These are phyloP conservation scores for Blastobotrys indianensis DNA, from an alignment of 1,139 yeast genomes.

Conservation along the genomic window DNA sequence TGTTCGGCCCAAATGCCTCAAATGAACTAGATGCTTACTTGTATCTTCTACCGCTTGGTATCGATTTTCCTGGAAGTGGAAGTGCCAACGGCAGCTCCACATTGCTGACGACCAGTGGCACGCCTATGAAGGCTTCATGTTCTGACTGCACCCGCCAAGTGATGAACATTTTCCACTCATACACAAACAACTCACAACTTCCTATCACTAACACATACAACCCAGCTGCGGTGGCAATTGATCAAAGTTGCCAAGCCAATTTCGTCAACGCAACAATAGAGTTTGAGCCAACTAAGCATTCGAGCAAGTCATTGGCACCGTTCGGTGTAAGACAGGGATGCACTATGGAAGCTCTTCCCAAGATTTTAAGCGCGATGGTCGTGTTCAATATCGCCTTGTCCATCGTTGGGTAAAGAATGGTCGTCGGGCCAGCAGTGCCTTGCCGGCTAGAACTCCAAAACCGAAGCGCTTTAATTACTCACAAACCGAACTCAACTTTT, in stretches of 20 bases:
- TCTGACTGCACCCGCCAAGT: slow-evolving; percentile 24
- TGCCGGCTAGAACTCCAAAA: slow-evolving; percentile 17
- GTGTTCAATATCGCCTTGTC: background rate
- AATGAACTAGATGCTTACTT: slow-evolving; percentile 27
- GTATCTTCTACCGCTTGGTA: slow-evolving; percentile 31
- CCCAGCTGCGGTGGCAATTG: slow-evolving; percentile 25
- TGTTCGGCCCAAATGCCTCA: slow-evolving; percentile 21
- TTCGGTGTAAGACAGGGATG: background rate
- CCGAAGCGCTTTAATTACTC: no score
- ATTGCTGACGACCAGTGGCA: background rate
- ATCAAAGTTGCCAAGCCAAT: slow-evolving; percentile 19
- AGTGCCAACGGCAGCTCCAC: slow-evolving; percentile 4
- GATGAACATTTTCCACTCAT: slow-evolving; percentile 25
- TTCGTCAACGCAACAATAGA: slow-evolving; percentile 15
- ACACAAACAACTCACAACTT: slow-evolving; percentile 22
- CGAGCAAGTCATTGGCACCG: background rate
- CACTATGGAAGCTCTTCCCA: background rate
- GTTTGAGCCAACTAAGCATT: background rate
- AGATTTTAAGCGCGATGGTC: background rate
- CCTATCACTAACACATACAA: slow-evolving; percentile 27
- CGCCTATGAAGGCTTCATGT: slow-evolving; percentile 22
- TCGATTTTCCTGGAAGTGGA: slow-evolving; percentile 21
- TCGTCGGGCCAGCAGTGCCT: slow-evolving; percentile 9
- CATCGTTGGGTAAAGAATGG: background rate
- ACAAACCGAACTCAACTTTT: no score